Evolutionary conservation across 192 early-diverging fungal species (phyloP).

Genomic region (Coemansia aciculifera): DNA sequence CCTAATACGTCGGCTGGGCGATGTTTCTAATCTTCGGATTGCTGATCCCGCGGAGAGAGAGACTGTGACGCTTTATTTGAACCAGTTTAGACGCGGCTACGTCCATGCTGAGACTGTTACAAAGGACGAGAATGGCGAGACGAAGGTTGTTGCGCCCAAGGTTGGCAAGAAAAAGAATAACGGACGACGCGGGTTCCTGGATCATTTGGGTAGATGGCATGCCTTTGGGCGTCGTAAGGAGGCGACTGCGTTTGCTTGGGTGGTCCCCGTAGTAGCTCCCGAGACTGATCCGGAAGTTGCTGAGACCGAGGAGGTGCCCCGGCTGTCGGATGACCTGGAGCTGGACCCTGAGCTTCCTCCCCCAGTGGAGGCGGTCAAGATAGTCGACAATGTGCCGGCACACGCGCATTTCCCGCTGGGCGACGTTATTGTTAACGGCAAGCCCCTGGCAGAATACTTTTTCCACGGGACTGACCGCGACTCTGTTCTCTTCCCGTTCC

Average conservation of each 20-base stretch:
- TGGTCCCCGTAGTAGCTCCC: constrained; percentile 54
- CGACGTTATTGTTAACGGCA: constrained; percentile 76
- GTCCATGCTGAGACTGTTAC: constrained; percentile 20
- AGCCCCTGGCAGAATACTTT: constrained; percentile 75
- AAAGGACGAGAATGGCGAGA: not conserved
- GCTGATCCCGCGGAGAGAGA: not conserved
- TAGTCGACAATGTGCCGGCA: constrained; percentile 10
- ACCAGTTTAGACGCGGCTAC: constrained; percentile 31
- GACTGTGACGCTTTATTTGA: constrained; percentile 22
- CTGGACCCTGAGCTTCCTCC: not conserved
- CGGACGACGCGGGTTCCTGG: constrained; percentile 50
- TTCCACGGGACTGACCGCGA: constrained; percentile 64
- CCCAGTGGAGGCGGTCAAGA: not conserved
- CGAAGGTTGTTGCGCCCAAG: not conserved
- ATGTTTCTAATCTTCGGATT: constrained; percentile 14
- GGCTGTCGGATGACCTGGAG: not conserved
- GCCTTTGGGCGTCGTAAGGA: constrained; percentile 81
- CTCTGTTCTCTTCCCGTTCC: constrained; percentile 70
- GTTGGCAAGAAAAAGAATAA: constrained; percentile 22
- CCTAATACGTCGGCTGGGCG: constrained; percentile 20
- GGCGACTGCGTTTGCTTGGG: constrained; percentile 71
- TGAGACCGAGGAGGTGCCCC: not conserved
- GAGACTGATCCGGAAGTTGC: not conserved
- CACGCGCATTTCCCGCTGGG: constrained; percentile 34
- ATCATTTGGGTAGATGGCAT: constrained; percentile 72